Base-by-base conservation (phyloP, 1,284 basidiomycete genomes). In the Fistulina hepatica region DNA sequence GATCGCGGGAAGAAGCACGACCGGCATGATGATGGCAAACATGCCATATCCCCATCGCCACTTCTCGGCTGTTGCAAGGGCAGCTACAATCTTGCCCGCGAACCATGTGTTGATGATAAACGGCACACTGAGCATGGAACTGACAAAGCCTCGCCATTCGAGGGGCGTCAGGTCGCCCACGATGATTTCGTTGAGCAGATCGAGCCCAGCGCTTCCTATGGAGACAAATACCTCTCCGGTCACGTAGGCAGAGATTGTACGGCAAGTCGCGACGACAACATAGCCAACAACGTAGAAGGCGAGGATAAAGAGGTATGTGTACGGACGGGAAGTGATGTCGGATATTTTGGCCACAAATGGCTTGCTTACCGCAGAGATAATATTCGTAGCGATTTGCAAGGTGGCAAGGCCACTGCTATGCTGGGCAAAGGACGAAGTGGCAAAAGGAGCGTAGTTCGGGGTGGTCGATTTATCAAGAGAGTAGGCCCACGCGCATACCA, bases 21-120 rank as follows among this genome's bases (percentile, higher is more conserved):
- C 60, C 1, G 76, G 76, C 19, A 78, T 59, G 23, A 79, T 61
- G 45, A 77, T 71, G 33, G 67, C 73, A 52, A 74, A 80, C 74
- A 85, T 81, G 34, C 70, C 79, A 50, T 83, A 74, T 21, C 84
- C 84, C 76, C 80, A 82, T 55, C 83, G 62, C 85, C 84, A 89
- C 4, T 69, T 65, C 5, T 31, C 15, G 9, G 10, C 28, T 13
- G 9, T n/a, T 19, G 24, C 9, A n/a, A 25, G 28, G 5, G 28
- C 28, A 19, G 11, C 9, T 13, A 31, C 13, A 16, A 79, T 66
- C 45, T 73, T 69, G 3, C 72, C 67, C 6, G 69, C 63, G 47
- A 78, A 59, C 54, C n/a, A n/a, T n/a, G 62, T 46, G 53, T 60
- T 54, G 56, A 72, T 55, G 46, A 72, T 59, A 52, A 66, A 71